Evolutionary conservation across 2,329 filamentous ascomycete species (phyloP), one percentile per base, ranked within the genome.

Genomic region (Colletotrichum sp.): DNA sequence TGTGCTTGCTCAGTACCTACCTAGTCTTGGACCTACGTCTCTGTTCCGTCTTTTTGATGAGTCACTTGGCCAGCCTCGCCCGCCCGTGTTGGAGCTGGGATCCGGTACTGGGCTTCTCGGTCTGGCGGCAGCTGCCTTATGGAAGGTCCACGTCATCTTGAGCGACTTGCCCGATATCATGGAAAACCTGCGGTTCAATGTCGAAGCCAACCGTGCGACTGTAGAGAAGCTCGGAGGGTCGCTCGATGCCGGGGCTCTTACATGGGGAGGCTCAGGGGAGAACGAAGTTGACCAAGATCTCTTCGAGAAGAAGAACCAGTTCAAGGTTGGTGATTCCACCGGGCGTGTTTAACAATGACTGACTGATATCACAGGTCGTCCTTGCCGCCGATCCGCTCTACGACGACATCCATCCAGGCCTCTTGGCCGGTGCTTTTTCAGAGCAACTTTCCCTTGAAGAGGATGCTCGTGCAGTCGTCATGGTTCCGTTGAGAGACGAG

Each of bases 81-180:
- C 85, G 18, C 78, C 81, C 6, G 86, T 92, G 2, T 88, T 98
- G 10, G 96, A 98, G 82, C 89, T 98, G 3, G 97, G 96, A 6
- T 93, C 96, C 1, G 96, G 97, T 0, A 98, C 96, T 0, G 96
- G 96, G 0, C 89, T 99, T n/a, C 91, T 98, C 12, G 97, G 97
- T 1, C 87, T 98, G 58, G 94, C 96, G 2, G 95, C 96, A 28
- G 95, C 96, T 9, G 92, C 91, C 16, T 87, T 95, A 28, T 94
- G 94, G 87, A 87, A 87, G 58, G 89, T 90, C 1, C 85, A 90
- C 21, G 93, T 98, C 6, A 86, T 94, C 12, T 87, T 98, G 68
- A 98, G 95, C 43, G 97, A 98, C 82, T 86, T 98, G 32, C 93
- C 94, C 0, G 90, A 90, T n/a, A 98, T 98, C 79, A 89, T 96